Conservation (phyloP, 768 basidiomycete species). For the Russula abietina region DNA sequence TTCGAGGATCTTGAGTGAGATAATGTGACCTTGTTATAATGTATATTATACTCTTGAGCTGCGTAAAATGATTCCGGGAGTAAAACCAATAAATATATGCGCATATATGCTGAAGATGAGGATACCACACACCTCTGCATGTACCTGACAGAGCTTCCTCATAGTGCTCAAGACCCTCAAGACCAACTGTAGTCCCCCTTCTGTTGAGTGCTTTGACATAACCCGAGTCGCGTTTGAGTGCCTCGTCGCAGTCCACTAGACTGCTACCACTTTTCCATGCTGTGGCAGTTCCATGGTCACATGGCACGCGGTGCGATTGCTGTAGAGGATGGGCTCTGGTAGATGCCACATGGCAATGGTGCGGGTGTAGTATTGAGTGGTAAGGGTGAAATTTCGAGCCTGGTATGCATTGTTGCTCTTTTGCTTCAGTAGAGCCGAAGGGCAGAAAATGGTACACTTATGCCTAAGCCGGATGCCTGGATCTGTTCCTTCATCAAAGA, state of each 20-base stretch:
- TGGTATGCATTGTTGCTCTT: conserved; percentile 70
- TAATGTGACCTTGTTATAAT: no score
- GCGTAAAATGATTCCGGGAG: no score
- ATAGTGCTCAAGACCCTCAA: conserved; percentile 67
- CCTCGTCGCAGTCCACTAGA: conserved; percentile 92
- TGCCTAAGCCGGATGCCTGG: conserved; percentile 53
- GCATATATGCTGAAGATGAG: no score
- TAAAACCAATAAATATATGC: no score
- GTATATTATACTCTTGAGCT: no score
- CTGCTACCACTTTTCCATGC: conserved; percentile 68
- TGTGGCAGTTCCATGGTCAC: conserved; percentile 86
- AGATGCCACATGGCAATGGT: conserved; percentile 71
- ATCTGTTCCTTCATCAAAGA: conserved; percentile 51
- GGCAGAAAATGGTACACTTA: conserved; percentile 22
- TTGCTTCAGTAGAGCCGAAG: conserved; percentile 48
- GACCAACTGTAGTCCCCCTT: conserved; percentile 76
- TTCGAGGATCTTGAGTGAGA: no score
- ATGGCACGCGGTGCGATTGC: conserved; percentile 96
- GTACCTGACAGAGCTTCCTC: conserved; percentile 77
- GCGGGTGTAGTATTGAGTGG: conserved; percentile 62
- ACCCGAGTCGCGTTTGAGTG: conserved; percentile 70
- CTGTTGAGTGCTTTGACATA: conserved; percentile 93
- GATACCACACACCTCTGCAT: no score
- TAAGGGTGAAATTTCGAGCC: conserved; percentile 50
- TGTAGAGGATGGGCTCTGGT: conserved; percentile 89